phyloP scores from a whole-genome alignment of 2,329 filamentous ascomycete species.

The Ustulina deusta region DNA sequence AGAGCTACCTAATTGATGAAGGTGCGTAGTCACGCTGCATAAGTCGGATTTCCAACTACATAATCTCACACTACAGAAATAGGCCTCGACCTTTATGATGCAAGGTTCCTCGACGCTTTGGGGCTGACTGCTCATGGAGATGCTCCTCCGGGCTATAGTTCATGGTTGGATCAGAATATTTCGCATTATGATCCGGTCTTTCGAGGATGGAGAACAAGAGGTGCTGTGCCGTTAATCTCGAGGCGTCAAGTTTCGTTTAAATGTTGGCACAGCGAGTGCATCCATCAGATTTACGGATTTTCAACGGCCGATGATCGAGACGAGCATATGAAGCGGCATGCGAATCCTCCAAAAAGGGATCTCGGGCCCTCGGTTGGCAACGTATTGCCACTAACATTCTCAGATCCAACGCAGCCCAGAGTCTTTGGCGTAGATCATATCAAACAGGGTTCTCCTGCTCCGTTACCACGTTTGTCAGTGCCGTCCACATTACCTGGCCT shows the following conservation, averaged over 20 bases:
- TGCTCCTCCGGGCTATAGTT: slow-evolving; percentile 61
- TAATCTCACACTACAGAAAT: slow-evolving; percentile 28
- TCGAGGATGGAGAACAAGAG: slow-evolving; percentile 56
- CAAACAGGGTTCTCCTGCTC: slow-evolving; percentile 55
- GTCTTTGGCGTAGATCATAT: slow-evolving; percentile 51
- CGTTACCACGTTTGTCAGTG: slow-evolving; percentile 56
- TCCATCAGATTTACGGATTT: slow-evolving; percentile 71
- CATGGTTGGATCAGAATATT: slow-evolving; percentile 67
- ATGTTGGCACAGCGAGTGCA: slow-evolving; percentile 66
- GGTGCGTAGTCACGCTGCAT: slow-evolving; percentile 52
- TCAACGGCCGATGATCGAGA: slow-evolving; percentile 63
- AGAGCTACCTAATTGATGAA: slow-evolving; percentile 63
- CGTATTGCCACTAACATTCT: slow-evolving; percentile 53
- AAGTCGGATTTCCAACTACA: slow-evolving; percentile 26
- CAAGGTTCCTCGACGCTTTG: slow-evolving; percentile 55
- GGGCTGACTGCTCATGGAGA: slow-evolving; percentile 54
- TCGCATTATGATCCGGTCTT: slow-evolving; percentile 62
- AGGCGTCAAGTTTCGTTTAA: slow-evolving; percentile 61
- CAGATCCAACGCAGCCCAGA: slow-evolving; percentile 51
- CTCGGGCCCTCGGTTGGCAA: slow-evolving; percentile 58
- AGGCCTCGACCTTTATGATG: slow-evolving; percentile 60
- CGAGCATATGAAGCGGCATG: slow-evolving; percentile 62
- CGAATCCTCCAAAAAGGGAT: slow-evolving; percentile 57
- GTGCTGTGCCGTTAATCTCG: slow-evolving; percentile 53
- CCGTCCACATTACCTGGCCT: slow-evolving; percentile 54